Percentiles rank a stretch among this genome's conserved stretches.
Evolutionary conservation across 495 filamentous ascomycete genomes (phyloP).

Genomic region (Thermothielavioides terrestris): DNA sequence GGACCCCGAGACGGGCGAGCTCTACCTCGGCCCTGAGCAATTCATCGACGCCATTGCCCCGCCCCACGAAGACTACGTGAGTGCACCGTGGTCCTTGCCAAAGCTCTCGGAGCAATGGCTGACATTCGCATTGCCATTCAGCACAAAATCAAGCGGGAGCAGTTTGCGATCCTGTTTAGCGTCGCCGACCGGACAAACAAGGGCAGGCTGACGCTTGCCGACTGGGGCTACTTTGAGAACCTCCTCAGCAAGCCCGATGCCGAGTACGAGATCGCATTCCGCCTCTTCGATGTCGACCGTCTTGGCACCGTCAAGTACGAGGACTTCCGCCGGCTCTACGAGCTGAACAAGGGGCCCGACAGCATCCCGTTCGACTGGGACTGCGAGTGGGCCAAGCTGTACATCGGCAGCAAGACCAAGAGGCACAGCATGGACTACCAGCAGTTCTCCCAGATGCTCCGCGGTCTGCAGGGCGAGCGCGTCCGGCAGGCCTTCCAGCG

Average conservation of each 20-base stretch:
- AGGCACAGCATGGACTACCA: slow-evolving; percentile 88
- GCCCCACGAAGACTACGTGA: slow-evolving; percentile 79
- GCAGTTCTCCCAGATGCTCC: slow-evolving; percentile 97
- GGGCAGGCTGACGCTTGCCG: slow-evolving; percentile 66
- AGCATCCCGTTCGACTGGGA: slow-evolving; percentile 95
- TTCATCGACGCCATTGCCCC: slow-evolving; percentile 91
- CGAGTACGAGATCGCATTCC: slow-evolving; percentile 97
- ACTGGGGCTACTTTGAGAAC: slow-evolving; percentile 91
- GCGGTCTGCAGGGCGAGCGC: slow-evolving; percentile 88
- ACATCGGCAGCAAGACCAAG: slow-evolving; percentile 74
- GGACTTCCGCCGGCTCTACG: slow-evolving; percentile 70
- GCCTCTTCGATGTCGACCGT: slow-evolving; percentile 80
- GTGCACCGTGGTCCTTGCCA: slow-evolving; percentile 27
- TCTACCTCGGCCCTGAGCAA: slow-evolving; percentile 69
- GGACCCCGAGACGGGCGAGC: slow-evolving; percentile 65
- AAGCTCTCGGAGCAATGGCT: slow-evolving; percentile 5
- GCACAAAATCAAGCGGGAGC: slow-evolving; percentile 95
- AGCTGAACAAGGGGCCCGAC: slow-evolving; percentile 67
- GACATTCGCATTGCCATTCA: slow-evolving; percentile 28
- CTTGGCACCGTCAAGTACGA: slow-evolving; percentile 80
- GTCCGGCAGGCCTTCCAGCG: slow-evolving; percentile 89
- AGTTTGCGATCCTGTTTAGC: slow-evolving; percentile 85
- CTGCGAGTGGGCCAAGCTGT: slow-evolving; percentile 92
- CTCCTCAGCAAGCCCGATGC: slow-evolving; percentile 89
- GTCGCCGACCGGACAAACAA: slow-evolving; percentile 71